Evolutionary conservation across 1,284 basidiomycete species (phyloP).

Genomic region (Microbotryum saponariae): DNA sequence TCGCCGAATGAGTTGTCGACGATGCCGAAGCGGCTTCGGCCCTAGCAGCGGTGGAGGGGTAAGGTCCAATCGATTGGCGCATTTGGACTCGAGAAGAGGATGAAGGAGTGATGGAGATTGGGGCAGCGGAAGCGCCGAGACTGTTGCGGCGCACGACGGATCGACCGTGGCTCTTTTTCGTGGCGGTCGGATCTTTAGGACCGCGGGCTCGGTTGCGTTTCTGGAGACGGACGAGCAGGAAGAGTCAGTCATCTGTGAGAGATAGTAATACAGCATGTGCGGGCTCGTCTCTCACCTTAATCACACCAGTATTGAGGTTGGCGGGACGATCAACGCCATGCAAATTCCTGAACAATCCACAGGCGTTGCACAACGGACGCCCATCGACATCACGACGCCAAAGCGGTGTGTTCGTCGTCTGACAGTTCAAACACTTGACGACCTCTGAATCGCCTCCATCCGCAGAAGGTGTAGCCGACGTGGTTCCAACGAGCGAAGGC

Average conservation of each 20-base stretch:
- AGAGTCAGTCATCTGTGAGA: background rate
- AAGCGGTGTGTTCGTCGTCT: conserved; percentile 41
- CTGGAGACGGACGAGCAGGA: background rate
- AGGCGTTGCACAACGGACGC: conserved; percentile 44
- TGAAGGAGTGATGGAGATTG: background rate
- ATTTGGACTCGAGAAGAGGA: background rate
- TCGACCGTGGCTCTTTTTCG: conserved; percentile 14
- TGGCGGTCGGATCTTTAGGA: conserved; percentile 16
- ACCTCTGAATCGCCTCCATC: background rate
- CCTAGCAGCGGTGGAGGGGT: conserved; percentile 3
- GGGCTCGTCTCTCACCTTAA: conserved; percentile 35
- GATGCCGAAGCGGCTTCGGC: background rate
- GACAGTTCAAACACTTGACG: conserved; percentile 26
- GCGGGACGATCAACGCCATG: conserved; percentile 44
- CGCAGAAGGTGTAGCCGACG: background rate
- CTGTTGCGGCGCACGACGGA: conserved; percentile 15
- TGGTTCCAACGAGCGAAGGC: background rate
- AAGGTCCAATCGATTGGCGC: conserved; percentile 1
- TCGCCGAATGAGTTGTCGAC: background rate
- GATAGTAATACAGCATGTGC: background rate
- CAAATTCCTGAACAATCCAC: conserved; percentile 44
- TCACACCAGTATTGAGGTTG: conserved; percentile 44
- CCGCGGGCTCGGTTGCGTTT: conserved; percentile 26
- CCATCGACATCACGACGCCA: conserved; percentile 45
- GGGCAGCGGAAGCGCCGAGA: conserved; percentile 1